Conservation (phyloP, 495 filamentous ascomycete genomes). For the Rusavskia elegans region DNA sequence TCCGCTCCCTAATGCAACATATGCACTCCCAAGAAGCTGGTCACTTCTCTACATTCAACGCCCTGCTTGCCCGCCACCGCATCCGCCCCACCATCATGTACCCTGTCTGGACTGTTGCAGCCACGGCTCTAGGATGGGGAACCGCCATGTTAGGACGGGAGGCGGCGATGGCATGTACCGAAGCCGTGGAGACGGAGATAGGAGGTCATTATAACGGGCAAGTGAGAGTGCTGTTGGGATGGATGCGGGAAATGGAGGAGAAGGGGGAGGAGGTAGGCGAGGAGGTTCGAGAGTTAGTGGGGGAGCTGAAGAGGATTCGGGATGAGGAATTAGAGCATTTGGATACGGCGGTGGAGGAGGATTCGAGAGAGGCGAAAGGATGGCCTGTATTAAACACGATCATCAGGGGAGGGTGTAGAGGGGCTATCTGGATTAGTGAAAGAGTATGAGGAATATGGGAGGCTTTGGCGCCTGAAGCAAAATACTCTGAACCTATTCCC, state of each 20-base stretch:
- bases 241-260: constrained; percentile 48
- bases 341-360: constrained; percentile 86
- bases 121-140: constrained; percentile 73
- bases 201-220: constrained; percentile 92
- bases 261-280: constrained; percentile 61
- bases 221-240: constrained; percentile 61
- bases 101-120: constrained; percentile 74
- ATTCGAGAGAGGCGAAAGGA: constrained; percentile 72
- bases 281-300: constrained; percentile 59
- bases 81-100: constrained; percentile 90
- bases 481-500: no score
- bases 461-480: not conserved
- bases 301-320: constrained; percentile 63
- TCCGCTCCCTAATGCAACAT: constrained; percentile 80
- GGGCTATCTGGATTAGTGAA: constrained; percentile 89
- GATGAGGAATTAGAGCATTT: constrained; percentile 96
- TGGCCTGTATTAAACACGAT: constrained; percentile 79
- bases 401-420: constrained; percentile 74
- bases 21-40: constrained; percentile 95
- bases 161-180: constrained; percentile 96
- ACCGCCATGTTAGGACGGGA: constrained; percentile 84
- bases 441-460: constrained; percentile 32
- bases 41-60: constrained; percentile 76
- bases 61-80: constrained; percentile 68
- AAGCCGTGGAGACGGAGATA: constrained; percentile 97